Percentiles rank a stretch among this genome's conserved stretches.
Conservation (phyloP, 176 grass and related monocot species). For the Aegilops bicornis region DNA sequence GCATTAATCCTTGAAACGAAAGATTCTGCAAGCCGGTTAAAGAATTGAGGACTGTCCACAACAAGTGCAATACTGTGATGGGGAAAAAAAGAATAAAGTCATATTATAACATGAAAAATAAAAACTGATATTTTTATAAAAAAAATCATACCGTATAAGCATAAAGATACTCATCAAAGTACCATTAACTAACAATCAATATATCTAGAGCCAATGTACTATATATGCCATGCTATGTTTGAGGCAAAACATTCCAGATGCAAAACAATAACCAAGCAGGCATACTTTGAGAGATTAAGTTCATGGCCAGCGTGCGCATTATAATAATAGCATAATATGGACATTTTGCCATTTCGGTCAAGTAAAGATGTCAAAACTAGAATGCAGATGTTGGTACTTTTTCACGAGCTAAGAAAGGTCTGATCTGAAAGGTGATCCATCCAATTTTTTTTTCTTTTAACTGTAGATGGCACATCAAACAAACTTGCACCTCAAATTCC, state of each 20-base stretch:
- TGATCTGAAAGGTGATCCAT: background rate
- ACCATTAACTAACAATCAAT: background rate
- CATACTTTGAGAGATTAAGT: background rate
- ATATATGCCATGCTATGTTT: background rate
- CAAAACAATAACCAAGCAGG: background rate
- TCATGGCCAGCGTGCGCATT: background rate
- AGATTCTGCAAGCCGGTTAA: constrained; percentile 84
- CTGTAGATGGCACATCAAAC: background rate
- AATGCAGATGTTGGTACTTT: background rate
- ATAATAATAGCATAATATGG: background rate
- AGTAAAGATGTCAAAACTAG: constrained; percentile 8
- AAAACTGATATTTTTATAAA: background rate
- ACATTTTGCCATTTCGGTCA: background rate
- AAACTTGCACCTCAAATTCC: background rate
- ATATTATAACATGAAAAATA: constrained; percentile 44
- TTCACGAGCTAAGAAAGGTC: constrained; percentile 2
- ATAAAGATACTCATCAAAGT: background rate
- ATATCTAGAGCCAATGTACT: background rate
- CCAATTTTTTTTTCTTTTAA: constrained; percentile 30
- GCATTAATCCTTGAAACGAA: constrained; percentile 64
- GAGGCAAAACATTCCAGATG: background rate
- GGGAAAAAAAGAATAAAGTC: constrained; percentile 27
- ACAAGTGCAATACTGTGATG: constrained; percentile 79
- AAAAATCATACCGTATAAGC: background rate
- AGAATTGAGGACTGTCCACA: constrained; percentile 88